Base-by-base conservation (phyloP, 2,329 filamentous ascomycete species). In the Aspergillus piperis region DNA sequence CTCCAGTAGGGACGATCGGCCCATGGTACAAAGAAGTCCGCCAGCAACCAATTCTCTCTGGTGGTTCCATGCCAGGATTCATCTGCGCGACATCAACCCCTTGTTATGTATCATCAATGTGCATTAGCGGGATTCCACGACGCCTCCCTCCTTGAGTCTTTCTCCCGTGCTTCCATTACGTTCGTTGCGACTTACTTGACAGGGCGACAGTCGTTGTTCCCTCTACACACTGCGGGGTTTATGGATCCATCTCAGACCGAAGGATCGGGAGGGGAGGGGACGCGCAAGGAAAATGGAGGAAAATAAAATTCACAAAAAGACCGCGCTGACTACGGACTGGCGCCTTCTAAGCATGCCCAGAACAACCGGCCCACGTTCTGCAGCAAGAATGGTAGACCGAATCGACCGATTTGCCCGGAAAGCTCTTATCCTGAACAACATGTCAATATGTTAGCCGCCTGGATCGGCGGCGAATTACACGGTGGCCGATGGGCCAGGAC, bases 401-500 rank as follows among this genome's bases (percentile, higher is more conserved):
- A 52, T 62, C 54, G 58, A 58, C 52, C 54, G 58, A 61, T 61
- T 62, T 62, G 57, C 30, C 39, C 57, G 53, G 58, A 54, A 60
- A 36, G 27, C 38, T 51, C 36, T 50, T 23, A 60, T 61, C 53
- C 60, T 62, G 66, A 65, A 64, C 62, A 62, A 64, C 60, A 66
- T 62, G 60, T 66, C 67, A 72, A 71, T 69, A 68, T 67, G 32
- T 36, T 69, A 67, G 66, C 68, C 66, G 66, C 68, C 67, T 71
- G 59, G 74, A 73, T 75, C 71, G 70, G 66, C 72, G 69, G 69
- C 74, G 66, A 72, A 72, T 76, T 72, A 71, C 67, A 71, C 65
- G 66, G 65, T 72, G 69, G 72, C 72, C 77, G 74, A 79, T 74
- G 76, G 76, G 77, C 78, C 75, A 78, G 75, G 77, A 82, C 82